These are phyloP conservation scores for Gloeostereum incarnatum DNA, from an alignment of 768 basidiomycete species.

Conservation along the genomic window DNA sequence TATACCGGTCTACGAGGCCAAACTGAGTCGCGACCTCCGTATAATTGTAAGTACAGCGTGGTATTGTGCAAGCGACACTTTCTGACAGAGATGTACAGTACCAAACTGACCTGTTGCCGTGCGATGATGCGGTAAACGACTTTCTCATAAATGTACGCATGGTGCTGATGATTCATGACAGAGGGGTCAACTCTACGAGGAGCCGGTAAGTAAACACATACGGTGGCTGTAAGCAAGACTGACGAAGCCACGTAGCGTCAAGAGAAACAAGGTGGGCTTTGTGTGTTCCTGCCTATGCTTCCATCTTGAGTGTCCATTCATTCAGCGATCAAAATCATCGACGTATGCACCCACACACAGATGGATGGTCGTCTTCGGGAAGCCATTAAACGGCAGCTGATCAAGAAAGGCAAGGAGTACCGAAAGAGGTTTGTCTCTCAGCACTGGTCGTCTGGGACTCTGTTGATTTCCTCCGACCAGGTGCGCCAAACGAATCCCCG, in stretches of 20 bases:
- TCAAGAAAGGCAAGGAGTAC: constrained; percentile 42
- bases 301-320: constrained; percentile 8
- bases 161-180: no score
- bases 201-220: no score
- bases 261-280: constrained; percentile 12
- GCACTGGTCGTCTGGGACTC: neutral
- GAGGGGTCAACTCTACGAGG: no score
- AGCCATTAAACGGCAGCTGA: constrained; percentile 29
- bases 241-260: no score
- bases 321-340: constrained; percentile 38
- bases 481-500: constrained; percentile 27
- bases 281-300: no score
- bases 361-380: constrained; percentile 37
- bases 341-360: constrained; percentile 39
- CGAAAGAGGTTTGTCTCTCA: constrained; percentile 27
- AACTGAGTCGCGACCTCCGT: constrained; percentile 45
- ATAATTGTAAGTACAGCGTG: constrained; percentile 32
- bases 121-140: constrained; percentile 16
- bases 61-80: constrained; percentile 15
- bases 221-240: no score
- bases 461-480: constrained; percentile 16
- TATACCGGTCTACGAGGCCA: constrained; percentile 61
- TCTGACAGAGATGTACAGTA: constrained; percentile 8
- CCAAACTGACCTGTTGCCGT: constrained; percentile 12
- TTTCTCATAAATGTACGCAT: no score